Base-by-base conservation (phyloP, 495 filamentous ascomycete species). In the Evernia prunastri region DNA sequence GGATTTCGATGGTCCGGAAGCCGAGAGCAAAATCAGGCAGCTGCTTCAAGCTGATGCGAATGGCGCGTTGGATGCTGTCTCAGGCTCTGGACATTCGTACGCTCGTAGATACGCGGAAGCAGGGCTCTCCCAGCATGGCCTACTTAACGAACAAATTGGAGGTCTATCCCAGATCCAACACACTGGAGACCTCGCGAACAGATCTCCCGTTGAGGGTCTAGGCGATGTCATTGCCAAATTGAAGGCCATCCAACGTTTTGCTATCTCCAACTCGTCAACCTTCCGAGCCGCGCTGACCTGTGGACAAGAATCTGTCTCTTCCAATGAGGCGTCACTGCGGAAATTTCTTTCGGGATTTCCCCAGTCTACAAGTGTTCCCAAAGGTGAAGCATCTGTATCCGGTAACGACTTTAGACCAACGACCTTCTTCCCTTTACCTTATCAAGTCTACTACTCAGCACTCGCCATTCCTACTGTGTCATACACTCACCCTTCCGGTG, bases 361-460 rank as follows among this genome's bases (percentile, higher is more conserved):
- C 33, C 70, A 77, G 27, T 75, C 74, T 27, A 77, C 76, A 63
- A 72, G 72, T 1, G 66, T 68, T 31, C 62, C 73, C 23, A 67
- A 65, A 29, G 68, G 67, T 7, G 72, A 77, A 56, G 71, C 66
- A 37, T 66, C 67, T 60, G 67, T 66, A 31, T 58, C 67, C 35
- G 43, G 68, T 13, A 66, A 77, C 40, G 59, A 75, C 1, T 78
- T 72, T 67, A 71, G 68, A 58, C 63, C 84, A 56, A 94, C 90
- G 71, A 85, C 89, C 0, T 95, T 97, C 80, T 98, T 94, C 72
- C 87, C 92, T 6, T 82, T 98, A 31, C 94, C 94, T 2, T 98
- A 96, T 75, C 94, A 98, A 74, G 94, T 98, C 58, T 96, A 93
- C 71, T 97, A 97, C 73, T 87, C 92, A 9, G 87, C 85, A 18